Evolutionary conservation across 148 eudicot genomes (phyloP), one percentile per base, ranked within the genome.

Genomic region (Beta vulgaris): DNA sequence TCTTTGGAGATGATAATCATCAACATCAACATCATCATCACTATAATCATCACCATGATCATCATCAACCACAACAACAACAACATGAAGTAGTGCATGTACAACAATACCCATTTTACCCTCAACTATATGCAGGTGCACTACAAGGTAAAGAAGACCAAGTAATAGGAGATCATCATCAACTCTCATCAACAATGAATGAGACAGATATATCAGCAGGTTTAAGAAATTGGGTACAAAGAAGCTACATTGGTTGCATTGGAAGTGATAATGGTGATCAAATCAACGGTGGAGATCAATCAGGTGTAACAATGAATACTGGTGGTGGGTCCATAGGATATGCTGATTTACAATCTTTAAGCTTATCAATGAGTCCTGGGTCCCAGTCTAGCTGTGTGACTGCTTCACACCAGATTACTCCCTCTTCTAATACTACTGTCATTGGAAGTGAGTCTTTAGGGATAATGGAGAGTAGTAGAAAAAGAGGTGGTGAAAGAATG

Each of bases 301-400:
- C 65, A 15, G 18, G 62, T 23, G 73, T 54, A 4, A 14, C 9
- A 10, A 6, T 25, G 48, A 28, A 21, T 67, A 28, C 7, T 29
- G 75, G 74, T 76, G 83, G 82, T 78, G 85, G 85, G 65, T 7
- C 76, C 25, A 75, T 87, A 35, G 88, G 88, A 29, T 90, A 86
- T 77, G 89, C 90, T 34, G 93, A 90, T 80, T 77, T 91, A 43
- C 94, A 89, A 80, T 86, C 91, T 5, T 49, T 93, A 69, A 91
- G 85, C 80, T 84, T 93, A 82, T 80, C 97, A 6, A 93, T 93
- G 95, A 93, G 97, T 78, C 98, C 98, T 51, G 94, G 97, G 53
- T 89, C 97, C 19, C 97, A 93, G 76, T 93, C 98, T 19, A 91
- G 98, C 81, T 88, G 88, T 81, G 89, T 87, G 29, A 89, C 92